A percentile compares a stretch with the other conserved stretches of the same genome.
Evolutionary conservation across 2,329 filamentous ascomycete species (phyloP).

Genomic region (Biscogniauxia mediterranea): DNA sequence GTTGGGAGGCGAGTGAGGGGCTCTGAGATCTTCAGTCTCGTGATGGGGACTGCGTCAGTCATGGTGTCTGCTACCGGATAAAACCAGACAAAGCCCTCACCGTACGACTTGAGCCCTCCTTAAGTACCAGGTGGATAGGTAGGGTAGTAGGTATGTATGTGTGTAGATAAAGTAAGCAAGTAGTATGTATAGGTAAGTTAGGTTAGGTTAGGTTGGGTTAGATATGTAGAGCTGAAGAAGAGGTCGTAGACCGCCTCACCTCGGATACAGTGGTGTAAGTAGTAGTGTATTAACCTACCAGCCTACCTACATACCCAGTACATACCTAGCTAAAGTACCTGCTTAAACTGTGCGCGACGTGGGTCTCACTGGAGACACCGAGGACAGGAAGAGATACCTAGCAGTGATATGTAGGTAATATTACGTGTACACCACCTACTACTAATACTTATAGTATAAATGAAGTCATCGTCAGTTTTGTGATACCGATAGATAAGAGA

Average conservation of each 20-base stretch:
- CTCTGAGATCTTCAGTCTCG: conserved; percentile 36
- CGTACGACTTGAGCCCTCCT: not conserved
- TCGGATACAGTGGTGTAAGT: not conserved
- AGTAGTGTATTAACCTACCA: no score
- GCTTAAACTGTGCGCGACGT: not conserved
- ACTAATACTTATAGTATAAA: not conserved
- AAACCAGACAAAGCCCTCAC: not conserved
- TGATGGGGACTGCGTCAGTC: conserved; percentile 12
- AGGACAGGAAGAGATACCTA: no score
- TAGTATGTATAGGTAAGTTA: no score
- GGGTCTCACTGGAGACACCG: not conserved
- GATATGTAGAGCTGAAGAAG: no score
- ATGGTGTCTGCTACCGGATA: not conserved
- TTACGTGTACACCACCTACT: not conserved
- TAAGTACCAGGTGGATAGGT: not conserved
- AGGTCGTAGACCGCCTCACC: no score
- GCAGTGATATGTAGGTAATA: no score
- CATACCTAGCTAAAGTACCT: no score
- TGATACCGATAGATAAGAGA: not conserved
- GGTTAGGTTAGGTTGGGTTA: no score
- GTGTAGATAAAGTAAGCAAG: no score
- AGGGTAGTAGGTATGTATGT: no score
- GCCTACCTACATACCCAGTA: no score
- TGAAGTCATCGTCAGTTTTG: not conserved
- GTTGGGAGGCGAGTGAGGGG: conserved; percentile 37